A percentile compares a stretch with the other conserved stretches of the same genome.
Evolutionary conservation across 2,329 filamentous ascomycete species (phyloP).

Genomic region (Penicillium glabrum): DNA sequence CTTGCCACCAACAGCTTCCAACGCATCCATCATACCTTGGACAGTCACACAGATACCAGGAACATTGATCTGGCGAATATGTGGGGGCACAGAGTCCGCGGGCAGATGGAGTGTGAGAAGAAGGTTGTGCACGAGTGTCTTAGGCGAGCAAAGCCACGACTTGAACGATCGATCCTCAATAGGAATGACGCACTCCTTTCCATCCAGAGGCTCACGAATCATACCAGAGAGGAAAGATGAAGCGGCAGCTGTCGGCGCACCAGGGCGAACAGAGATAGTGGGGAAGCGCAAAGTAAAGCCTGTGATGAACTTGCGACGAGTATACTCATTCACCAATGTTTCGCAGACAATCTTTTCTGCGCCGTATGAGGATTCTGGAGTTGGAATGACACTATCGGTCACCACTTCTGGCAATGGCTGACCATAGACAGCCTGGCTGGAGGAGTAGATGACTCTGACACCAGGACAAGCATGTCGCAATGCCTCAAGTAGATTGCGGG

Average conservation of each 20-base stretch:
- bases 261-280: constrained; percentile 62
- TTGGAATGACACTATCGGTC: constrained; percentile 53
- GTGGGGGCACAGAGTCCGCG: constrained; percentile 39
- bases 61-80: constrained; percentile 57
- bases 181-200: constrained; percentile 53
- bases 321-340: constrained; percentile 63
- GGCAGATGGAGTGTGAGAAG: constrained; percentile 49
- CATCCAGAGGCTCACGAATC: constrained; percentile 62
- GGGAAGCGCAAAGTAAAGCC: constrained; percentile 61
- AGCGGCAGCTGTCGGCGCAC: constrained; percentile 61
- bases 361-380: constrained; percentile 63
- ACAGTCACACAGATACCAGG: constrained; percentile 56
- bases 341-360: constrained; percentile 65
- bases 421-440: constrained; percentile 64
- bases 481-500: constrained; percentile 55
- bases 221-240: constrained; percentile 64
- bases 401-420: constrained; percentile 56
- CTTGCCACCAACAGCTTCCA: constrained; percentile 56
- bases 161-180: constrained; percentile 53
- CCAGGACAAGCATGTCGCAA: constrained; percentile 53
- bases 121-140: constrained; percentile 55
- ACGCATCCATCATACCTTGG: constrained; percentile 56
- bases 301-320: constrained; percentile 58
- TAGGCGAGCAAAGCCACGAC: constrained; percentile 57
- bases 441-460: constrained; percentile 60